phyloP scores from a whole-genome alignment of 306 rosid genomes.

The Psophocarpus tetragonolobus region DNA sequence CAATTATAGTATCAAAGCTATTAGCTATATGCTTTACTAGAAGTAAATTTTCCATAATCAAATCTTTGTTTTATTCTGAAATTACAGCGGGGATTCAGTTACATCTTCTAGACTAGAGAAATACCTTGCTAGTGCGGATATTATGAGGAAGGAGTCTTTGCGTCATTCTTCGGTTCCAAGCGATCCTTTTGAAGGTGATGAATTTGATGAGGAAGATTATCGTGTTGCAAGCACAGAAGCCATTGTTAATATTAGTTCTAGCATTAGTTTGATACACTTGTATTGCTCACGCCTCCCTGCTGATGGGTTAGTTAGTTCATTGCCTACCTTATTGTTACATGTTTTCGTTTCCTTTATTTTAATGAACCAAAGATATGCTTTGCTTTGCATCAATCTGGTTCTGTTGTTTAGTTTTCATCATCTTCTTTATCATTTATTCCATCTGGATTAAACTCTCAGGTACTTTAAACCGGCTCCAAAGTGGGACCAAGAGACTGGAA shows the following conservation, averaged over 20 bases:
- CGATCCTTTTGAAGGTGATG: constrained; percentile 48
- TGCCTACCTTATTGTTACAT: background rate
- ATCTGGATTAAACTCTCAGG: constrained; percentile 39
- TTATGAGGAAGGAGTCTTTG: constrained; percentile 76
- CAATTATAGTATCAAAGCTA: background rate
- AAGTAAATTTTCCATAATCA: background rate
- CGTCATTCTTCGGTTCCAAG: constrained; percentile 65
- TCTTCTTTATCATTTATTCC: background rate
- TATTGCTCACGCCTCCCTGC: constrained; percentile 55
- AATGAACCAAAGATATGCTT: background rate
- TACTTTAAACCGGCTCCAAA: constrained; percentile 83
- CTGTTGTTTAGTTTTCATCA: background rate
- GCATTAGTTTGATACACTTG: constrained; percentile 64
- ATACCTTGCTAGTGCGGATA: constrained; percentile 62
- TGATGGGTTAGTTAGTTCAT: background rate
- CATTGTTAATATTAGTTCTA: constrained; percentile 60
- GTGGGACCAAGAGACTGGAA: constrained; percentile 64
- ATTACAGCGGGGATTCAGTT: constrained; percentile 61
- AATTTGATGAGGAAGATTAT: constrained; percentile 45
- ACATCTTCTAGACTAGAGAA: constrained; percentile 65
- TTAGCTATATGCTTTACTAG: background rate
- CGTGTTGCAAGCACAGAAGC: constrained; percentile 76
- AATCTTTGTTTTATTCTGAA: constrained; percentile 21
- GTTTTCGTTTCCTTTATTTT: constrained; percentile 7
- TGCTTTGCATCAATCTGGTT: constrained; percentile 2